phyloP scores from a whole-genome alignment of 331 rosid genomes.

The Cydonia oblonga region DNA sequence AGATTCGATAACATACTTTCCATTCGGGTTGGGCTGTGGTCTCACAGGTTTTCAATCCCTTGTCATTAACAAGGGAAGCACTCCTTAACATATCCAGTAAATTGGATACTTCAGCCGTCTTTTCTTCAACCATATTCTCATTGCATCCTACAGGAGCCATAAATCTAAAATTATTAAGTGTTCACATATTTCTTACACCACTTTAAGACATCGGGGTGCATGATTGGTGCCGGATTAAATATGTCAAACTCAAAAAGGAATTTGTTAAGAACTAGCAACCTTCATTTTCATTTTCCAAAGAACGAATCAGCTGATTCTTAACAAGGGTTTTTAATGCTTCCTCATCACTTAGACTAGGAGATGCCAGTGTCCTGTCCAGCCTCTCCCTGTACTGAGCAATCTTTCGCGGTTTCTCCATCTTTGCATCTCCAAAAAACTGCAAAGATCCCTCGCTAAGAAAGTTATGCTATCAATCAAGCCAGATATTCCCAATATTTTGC shows the following conservation, averaged over 20 bases:
- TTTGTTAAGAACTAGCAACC: conserved; percentile 31
- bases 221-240: not conserved
- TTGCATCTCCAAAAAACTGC: conserved; percentile 21
- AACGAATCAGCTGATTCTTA: conserved; percentile 40
- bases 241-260: not conserved
- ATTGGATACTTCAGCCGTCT: conserved; percentile 54
- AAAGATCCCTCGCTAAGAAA: conserved; percentile 17
- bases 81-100: conserved; percentile 83
- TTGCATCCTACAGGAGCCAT: conserved; percentile 34
- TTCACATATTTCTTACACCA: not conserved
- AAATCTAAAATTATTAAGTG: not conserved
- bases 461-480: conserved; percentile 1
- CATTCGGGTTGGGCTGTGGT: conserved; percentile 45
- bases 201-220: not conserved
- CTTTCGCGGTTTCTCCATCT: conserved; percentile 45
- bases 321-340: conserved; percentile 49
- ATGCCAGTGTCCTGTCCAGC: conserved; percentile 59
- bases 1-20: conserved; percentile 54
- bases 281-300: conserved; percentile 32
- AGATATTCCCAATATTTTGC: conserved; percentile 2
- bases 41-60: conserved; percentile 17
- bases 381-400: conserved; percentile 75
- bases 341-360: conserved; percentile 47
- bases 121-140: conserved; percentile 35
- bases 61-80: conserved; percentile 28